Evolutionary conservation across 2,329 filamentous ascomycete genomes (phyloP), one percentile per base, ranked within the genome.

Genomic region (Atkinsonella texensis): DNA sequence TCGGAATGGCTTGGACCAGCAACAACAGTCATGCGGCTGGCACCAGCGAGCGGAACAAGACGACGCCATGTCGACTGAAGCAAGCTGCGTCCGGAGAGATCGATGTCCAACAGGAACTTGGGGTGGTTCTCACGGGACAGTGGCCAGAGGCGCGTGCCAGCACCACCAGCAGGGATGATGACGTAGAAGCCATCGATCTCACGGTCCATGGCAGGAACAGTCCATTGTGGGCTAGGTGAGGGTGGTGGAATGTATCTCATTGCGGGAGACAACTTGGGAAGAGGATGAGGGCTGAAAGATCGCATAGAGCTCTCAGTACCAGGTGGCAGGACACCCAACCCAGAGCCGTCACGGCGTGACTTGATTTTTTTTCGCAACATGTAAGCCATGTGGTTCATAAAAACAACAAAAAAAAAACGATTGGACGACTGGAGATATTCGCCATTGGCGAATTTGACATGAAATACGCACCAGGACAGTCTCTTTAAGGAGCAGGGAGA

Each of bases 131-230:
- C 58, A 31, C 59, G 58, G 11, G 59, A 61, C 39, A 61, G 54
- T 15, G 59, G 59, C 59, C 59, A 61, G 15, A 61, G 56, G 52
- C 59, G 59, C 51, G 59, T 61, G 28, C 59, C 59, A 42, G 59
- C 59, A 52, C 59, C 59, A 46, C 59, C 59, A n/a, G 59, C 59
- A 11, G 59, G 59, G 39, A 61, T 61, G 20, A 61, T 59, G 47
- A 59, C 58, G 50, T 60, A 61, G 51, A 61, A 61, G 41, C 59
- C 59, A n/a, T 57, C 57, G 41, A 61, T 55, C 52, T 61, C 59
- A 31, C 58, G 59, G 28, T 55, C 53, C 50, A 39, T 51, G 49
- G 44, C 56, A 50, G 32, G 57, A 20, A 49, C 46, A 39, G 31
- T 55, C 48, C 42, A 51, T 23, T 42, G 50, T 32, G 51, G 53